Evolutionary conservation across 805 yeast species (phyloP), one percentile per base, ranked within the genome.

Genomic region (Saccharomyces eubayanus): DNA sequence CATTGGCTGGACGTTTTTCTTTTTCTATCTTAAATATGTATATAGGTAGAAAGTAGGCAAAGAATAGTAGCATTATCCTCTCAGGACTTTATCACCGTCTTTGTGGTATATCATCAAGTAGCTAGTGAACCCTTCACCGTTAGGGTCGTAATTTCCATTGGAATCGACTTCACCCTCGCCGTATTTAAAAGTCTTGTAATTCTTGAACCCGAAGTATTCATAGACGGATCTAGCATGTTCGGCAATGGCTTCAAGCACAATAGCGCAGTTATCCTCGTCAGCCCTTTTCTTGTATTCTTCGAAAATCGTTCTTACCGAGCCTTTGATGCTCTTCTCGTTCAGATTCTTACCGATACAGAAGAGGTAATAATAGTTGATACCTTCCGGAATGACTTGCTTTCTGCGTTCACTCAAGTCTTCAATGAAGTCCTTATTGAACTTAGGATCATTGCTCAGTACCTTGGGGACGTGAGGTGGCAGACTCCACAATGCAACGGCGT

Each of bases 151-250:
- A 6, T 57, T 53, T 20, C 72, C 73, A 14, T 56, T 47, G 4
- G 60, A 40, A 46, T 70, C 63, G 20, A 67, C 70, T 52, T 68
- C 72, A 9, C 62, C 62, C 12, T 55, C 61, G 12, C 73, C 73
- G 49, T 57, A 68, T 20, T 52, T 51, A 51, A 68, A 65, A 4
- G 64, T 60, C 50, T 57, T 50, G 31, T 65, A 63, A 24, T 61
- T 64, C 47, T 61, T 60, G 56, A 68, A 70, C 3, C 72, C 73
- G 51, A 67, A 69, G 46, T 69, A 67, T 55, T 69, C 72, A 45
- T 70, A 70, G 21, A 70, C 71, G 9, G 59, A 53, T 48, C 55
- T 68, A n/a, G 72, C 71, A 48, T 63, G 63, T 29, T 66, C 69
- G 40, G 59, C 55, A 43, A 70, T 70, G 11, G 71, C 70, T 52